These are phyloP conservation scores for Stemphylium vesicarium DNA, from an alignment of 2,329 filamentous ascomycete genomes.

Conservation along the genomic window DNA sequence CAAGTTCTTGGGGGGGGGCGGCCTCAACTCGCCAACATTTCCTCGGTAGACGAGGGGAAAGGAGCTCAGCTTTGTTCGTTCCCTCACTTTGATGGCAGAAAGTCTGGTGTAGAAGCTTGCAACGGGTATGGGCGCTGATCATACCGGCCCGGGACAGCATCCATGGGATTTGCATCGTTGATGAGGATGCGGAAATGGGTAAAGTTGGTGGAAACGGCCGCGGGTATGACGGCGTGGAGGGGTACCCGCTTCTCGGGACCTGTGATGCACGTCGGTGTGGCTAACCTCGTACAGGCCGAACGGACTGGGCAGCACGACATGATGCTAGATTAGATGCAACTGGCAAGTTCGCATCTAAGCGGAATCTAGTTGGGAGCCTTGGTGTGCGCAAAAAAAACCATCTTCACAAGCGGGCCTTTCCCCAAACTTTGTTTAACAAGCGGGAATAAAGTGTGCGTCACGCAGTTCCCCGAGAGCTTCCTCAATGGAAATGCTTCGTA, in stretches of 20 bases:
- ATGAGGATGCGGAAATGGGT: conserved; percentile 5
- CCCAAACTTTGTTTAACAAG: not conserved
- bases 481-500: not conserved
- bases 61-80: not conserved
- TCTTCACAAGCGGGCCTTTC: not conserved
- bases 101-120: not conserved
- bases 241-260: conserved; percentile 33
- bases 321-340: conserved; percentile 19
- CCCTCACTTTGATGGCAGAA: not conserved
- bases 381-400: conserved; percentile 1
- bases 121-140: not conserved
- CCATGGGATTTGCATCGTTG: conserved; percentile 7
- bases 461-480: not conserved
- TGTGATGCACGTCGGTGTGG: conserved; percentile 22
- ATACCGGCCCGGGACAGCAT: conserved; percentile 6
- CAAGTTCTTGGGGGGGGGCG: conserved; percentile 3
- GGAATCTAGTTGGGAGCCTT: conserved; percentile 5
- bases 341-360: conserved; percentile 8
- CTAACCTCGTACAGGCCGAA: conserved; percentile 27
- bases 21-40: not conserved
- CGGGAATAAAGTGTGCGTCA: too few species aligned
- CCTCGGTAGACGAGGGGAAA: not conserved
- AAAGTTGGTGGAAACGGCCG: conserved; percentile 25
- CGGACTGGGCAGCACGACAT: conserved; percentile 48
- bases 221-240: conserved; percentile 30